Conservation (phyloP, 2,329 filamentous ascomycete genomes). For the Aspergillus sp. region DNA sequence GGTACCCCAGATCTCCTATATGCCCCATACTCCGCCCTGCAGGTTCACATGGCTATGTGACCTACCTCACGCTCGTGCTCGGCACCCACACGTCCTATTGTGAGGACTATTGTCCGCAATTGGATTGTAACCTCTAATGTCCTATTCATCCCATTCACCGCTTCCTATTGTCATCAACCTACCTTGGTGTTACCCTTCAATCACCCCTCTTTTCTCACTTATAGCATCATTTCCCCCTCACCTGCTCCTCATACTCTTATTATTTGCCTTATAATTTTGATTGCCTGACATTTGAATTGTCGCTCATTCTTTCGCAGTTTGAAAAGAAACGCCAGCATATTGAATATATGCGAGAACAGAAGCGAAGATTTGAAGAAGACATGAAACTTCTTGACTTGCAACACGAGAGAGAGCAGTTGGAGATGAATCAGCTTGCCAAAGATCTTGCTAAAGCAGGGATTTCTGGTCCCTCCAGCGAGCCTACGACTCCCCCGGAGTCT, state of each 20-base stretch:
- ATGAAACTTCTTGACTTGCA: conserved; percentile 87
- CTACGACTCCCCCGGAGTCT: conserved; percentile 93
- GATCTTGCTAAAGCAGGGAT: conserved; percentile 62
- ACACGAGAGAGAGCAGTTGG: conserved; percentile 77
- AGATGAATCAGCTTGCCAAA: conserved; percentile 81
- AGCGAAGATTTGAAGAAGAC: conserved; percentile 84
- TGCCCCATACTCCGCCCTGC: background rate
- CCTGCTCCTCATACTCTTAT: background rate
- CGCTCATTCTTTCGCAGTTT: conserved; percentile 61
- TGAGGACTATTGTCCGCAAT: background rate
- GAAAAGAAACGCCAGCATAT: conserved; percentile 94
- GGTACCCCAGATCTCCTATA: background rate
- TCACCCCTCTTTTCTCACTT: background rate
- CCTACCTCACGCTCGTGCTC: background rate
- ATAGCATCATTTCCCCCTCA: conserved; percentile 5
- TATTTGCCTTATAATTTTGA: background rate
- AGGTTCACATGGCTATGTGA: background rate
- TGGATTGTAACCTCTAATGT: background rate
- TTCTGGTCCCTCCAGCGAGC: conserved; percentile 82
- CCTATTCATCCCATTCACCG: background rate
- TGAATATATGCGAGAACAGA: conserved; percentile 85
- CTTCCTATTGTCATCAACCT: background rate
- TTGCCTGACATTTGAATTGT: conserved; percentile 10
- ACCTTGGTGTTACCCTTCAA: background rate
- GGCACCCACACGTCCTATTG: background rate